Conservation (phyloP, 768 basidiomycete species). For the Hydnum rufescens region DNA sequence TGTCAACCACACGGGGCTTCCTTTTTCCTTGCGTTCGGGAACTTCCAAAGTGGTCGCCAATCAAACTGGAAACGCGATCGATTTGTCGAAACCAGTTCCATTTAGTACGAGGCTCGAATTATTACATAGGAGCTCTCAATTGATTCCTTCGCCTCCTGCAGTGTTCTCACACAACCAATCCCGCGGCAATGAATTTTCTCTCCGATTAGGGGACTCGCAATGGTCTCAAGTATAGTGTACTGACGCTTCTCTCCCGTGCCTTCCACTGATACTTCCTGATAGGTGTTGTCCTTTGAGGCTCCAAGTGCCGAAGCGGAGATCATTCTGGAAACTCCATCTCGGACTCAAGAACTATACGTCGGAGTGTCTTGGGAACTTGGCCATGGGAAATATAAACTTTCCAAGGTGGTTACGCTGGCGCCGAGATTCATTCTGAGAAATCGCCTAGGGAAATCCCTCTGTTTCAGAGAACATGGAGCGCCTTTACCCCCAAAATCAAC, state of each 20-base stretch:
- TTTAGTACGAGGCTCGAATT: slow-evolving; percentile 40
- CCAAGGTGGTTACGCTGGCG: slow-evolving; percentile 78
- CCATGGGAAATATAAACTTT: slow-evolving; percentile 90
- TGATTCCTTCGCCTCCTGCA: slow-evolving; percentile 15
- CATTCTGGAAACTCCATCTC: slow-evolving; percentile 40
- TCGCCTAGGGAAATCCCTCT: slow-evolving; percentile 42
- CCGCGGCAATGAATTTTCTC: slow-evolving; percentile 63
- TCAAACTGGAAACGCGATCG: slow-evolving; percentile 40
- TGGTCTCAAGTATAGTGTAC: slow-evolving; percentile 61
- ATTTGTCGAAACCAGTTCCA: slow-evolving; percentile 26
- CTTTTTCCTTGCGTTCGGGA: slow-evolving; percentile 54
- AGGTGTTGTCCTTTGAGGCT: slow-evolving; percentile 81
- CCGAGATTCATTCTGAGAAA: slow-evolving; percentile 88
- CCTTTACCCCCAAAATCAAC: slow-evolving; percentile 38
- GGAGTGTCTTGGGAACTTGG: slow-evolving; percentile 89
- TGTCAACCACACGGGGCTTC: slow-evolving; percentile 79
- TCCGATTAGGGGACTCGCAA: slow-evolving; percentile 58
- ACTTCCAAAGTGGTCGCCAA: slow-evolving; percentile 70
- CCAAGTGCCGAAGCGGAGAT: slow-evolving; percentile 79
- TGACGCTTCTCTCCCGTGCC: neutral
- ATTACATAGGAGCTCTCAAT: neutral
- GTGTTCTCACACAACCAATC: slow-evolving; percentile 75
- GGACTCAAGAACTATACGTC: slow-evolving; percentile 49
- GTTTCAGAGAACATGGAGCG: slow-evolving; percentile 71
- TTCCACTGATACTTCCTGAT: neutral